These are phyloP conservation scores for Fistulifera solaris DNA, from an alignment of 108 stramenopile genomes.

Conservation along the genomic window DNA sequence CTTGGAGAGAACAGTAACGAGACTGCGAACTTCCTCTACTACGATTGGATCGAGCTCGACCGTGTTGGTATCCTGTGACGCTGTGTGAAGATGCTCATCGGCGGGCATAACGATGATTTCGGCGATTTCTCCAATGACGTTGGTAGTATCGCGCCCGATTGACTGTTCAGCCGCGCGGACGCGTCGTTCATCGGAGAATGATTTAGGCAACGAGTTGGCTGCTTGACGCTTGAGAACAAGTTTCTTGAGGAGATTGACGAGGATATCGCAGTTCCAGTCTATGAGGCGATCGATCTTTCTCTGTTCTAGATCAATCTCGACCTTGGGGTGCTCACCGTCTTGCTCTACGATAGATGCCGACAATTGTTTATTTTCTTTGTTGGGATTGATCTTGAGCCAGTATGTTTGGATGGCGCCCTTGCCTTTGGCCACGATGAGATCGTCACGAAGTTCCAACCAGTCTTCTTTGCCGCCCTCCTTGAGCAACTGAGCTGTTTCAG, in stretches of 20 bases:
- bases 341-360: neutral
- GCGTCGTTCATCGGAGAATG: no score
- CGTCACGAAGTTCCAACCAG: neutral
- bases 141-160: no score
- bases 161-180: no score
- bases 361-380: neutral
- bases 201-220: neutral
- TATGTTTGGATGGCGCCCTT: conserved; percentile 26
- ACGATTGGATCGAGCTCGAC: conserved; percentile 1
- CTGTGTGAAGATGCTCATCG: no score
- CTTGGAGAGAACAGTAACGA: neutral
- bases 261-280: conserved; percentile 29
- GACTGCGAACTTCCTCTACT: neutral
- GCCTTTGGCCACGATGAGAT: conserved; percentile 9
- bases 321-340: neutral
- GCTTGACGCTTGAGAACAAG: conserved; percentile 17
- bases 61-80: neutral
- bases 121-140: no score
- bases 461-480: conserved; percentile 25
- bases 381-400: conserved; percentile 15
- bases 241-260: conserved; percentile 16
- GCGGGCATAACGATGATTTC: no score
- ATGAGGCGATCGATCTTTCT: conserved; percentile 15
- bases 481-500: conserved; percentile 20
- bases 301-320: neutral